Percentiles rank a stretch among this genome's conserved stretches.
Evolutionary conservation across 2,329 filamentous ascomycete species (phyloP).

Genomic region (Elsinoe fawcettii): DNA sequence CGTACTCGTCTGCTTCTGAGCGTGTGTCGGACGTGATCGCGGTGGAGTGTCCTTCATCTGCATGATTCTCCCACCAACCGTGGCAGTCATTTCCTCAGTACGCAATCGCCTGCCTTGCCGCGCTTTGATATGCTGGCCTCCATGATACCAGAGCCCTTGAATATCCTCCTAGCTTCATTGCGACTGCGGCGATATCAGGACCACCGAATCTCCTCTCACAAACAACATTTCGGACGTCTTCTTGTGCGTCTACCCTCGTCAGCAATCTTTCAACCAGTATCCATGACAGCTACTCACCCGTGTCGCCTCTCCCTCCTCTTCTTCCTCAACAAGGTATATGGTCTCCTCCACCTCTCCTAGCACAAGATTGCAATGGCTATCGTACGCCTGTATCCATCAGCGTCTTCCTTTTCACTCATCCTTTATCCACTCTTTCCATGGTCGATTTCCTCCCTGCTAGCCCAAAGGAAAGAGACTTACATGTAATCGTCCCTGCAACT

Average conservation of each 20-base stretch:
- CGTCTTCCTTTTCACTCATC: neutral
- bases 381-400: constrained; percentile 64
- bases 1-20: neutral
- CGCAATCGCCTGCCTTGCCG: too few species aligned
- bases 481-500: constrained; percentile 90
- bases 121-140: neutral
- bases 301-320: constrained; percentile 53
- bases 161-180: constrained; percentile 20
- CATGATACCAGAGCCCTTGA: neutral
- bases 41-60: neutral
- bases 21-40: neutral
- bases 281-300: constrained; percentile 6
- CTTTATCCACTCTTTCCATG: neutral
- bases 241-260: constrained; percentile 65
- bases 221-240: constrained; percentile 99
- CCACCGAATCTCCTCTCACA: constrained; percentile 60
- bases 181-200: constrained; percentile 38
- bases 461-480: constrained; percentile 44
- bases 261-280: neutral
- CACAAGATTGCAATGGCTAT: constrained; percentile 96
- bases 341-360: constrained; percentile 96
- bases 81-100: neutral
- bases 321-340: constrained; percentile 85
- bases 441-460: too few species aligned
- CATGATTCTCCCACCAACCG: neutral